These are phyloP conservation scores for Hypholoma sublateritium DNA, from an alignment of 768 basidiomycete genomes.

Conservation along the genomic window DNA sequence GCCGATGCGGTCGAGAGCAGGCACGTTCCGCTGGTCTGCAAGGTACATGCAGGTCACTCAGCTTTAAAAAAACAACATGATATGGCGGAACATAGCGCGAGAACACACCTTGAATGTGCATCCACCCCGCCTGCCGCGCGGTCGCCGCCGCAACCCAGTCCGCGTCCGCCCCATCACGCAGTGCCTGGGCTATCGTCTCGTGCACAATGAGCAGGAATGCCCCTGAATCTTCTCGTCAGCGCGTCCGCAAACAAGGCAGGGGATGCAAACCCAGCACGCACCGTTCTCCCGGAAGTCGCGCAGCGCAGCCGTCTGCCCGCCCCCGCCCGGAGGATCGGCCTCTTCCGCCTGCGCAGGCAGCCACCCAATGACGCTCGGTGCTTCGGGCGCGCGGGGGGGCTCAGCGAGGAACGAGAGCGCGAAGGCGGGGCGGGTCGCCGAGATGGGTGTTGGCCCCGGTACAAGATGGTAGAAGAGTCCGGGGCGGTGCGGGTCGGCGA, in stretches of 20 bases:
- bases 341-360: constrained; percentile 48
- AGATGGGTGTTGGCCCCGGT: constrained; percentile 49
- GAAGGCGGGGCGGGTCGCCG: constrained; percentile 46
- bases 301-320: constrained; percentile 47
- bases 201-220: constrained; percentile 63
- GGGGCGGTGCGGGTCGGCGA: constrained; percentile 57
- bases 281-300: constrained; percentile 75
- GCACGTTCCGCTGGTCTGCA: constrained; percentile 72
- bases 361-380: constrained; percentile 66
- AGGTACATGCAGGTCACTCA: not conserved
- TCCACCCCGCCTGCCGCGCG: constrained; percentile 77
- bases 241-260: not conserved
- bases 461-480: constrained; percentile 73
- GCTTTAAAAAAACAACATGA: not conserved
- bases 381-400: constrained; percentile 43
- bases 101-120: constrained; percentile 69
- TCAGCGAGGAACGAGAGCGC: constrained; percentile 63
- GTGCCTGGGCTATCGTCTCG: constrained; percentile 50
- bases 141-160: constrained; percentile 63
- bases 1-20: constrained; percentile 72
- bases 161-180: constrained; percentile 61
- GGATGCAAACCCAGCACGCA: constrained; percentile 31
- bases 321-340: constrained; percentile 16
- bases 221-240: constrained; percentile 34
- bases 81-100: not conserved